These are phyloP conservation scores for Brassica cretica DNA, from an alignment of 345 rosid genomes.

Conservation along the genomic window DNA sequence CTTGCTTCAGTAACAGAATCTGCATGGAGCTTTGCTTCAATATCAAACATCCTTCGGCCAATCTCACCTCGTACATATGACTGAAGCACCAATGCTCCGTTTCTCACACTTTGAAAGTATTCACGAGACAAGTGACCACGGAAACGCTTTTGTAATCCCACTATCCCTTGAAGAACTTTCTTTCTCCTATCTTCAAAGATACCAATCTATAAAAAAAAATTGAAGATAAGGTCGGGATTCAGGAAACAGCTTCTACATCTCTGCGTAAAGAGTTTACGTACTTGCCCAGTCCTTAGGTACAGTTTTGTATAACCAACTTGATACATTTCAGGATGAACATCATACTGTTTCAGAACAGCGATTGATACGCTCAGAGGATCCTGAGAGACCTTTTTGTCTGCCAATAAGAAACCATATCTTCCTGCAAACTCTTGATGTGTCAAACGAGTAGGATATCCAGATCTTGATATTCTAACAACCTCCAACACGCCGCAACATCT, in stretches of 20 bases:
- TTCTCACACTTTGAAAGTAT: conserved; percentile 51
- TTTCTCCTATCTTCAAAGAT: conserved; percentile 72
- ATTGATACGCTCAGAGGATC: conserved; percentile 81
- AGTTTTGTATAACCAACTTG: conserved; percentile 90
- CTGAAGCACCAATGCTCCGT: conserved; percentile 59
- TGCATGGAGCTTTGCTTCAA: conserved; percentile 34
- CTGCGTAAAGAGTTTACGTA: conserved; percentile 31
- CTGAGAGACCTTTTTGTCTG: conserved; percentile 44
- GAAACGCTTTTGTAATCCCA: conserved; percentile 66
- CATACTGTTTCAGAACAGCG: conserved; percentile 68
- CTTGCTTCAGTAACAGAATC: conserved; percentile 38
- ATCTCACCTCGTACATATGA: conserved; percentile 74
- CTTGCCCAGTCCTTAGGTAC: conserved; percentile 84
- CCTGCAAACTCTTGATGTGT: conserved; percentile 81
- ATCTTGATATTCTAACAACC: conserved; percentile 83
- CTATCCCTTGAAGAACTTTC: conserved; percentile 54
- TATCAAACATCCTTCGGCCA: conserved; percentile 45
- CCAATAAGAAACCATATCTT: conserved; percentile 76
- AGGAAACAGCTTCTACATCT: conserved; percentile 1
- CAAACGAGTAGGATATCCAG: conserved; percentile 85
- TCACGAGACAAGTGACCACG: conserved; percentile 62
- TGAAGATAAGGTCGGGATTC: not conserved
- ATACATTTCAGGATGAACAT: conserved; percentile 78
- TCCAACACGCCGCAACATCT: conserved; percentile 87
- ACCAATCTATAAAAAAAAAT: conserved; percentile 61